These are phyloP conservation scores for Saccharomycopsis phalli DNA, from an alignment of 1,139 yeast species.

Conservation along the genomic window DNA sequence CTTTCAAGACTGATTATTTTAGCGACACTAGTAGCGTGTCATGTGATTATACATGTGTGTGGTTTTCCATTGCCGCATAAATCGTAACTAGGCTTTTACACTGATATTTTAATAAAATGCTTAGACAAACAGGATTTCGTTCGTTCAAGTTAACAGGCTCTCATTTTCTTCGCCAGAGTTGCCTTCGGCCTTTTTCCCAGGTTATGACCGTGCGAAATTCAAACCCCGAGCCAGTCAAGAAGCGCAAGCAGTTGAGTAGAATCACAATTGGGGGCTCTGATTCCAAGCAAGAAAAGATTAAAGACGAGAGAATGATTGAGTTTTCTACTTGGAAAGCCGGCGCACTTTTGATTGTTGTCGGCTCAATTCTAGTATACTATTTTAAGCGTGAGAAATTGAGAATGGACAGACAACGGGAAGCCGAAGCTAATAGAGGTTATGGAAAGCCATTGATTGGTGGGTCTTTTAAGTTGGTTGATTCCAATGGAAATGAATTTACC, in stretches of 20 bases:
- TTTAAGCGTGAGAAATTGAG: conserved; percentile 69
- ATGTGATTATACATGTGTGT: too few species aligned
- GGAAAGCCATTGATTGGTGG: conserved; percentile 96
- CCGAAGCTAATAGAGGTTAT: conserved; percentile 75
- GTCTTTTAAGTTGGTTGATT: conserved; percentile 64
- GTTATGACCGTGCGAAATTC: background rate
- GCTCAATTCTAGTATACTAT: conserved; percentile 61
- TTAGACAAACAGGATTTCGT: too few species aligned
- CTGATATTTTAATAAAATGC: too few species aligned
- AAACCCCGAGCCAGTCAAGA: conserved; percentile 2
- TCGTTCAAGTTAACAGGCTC: too few species aligned
- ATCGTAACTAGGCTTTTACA: too few species aligned
- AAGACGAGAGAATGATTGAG: conserved; percentile 37
- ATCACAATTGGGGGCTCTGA: conserved; percentile 48
- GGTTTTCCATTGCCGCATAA: too few species aligned
- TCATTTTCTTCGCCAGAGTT: too few species aligned
- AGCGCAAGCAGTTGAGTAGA: conserved; percentile 40
- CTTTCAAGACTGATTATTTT: too few species aligned
- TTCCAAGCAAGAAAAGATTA: conserved; percentile 29
- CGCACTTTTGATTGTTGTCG: conserved; percentile 51
- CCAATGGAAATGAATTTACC: conserved; percentile 64
- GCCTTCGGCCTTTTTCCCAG: background rate
- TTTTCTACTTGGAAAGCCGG: conserved; percentile 89
- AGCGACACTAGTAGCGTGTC: too few species aligned
- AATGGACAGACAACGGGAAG: conserved; percentile 63